phyloP scores from a whole-genome alignment of 495 filamentous ascomycete genomes.

The Polyplosphaeria fusca region DNA sequence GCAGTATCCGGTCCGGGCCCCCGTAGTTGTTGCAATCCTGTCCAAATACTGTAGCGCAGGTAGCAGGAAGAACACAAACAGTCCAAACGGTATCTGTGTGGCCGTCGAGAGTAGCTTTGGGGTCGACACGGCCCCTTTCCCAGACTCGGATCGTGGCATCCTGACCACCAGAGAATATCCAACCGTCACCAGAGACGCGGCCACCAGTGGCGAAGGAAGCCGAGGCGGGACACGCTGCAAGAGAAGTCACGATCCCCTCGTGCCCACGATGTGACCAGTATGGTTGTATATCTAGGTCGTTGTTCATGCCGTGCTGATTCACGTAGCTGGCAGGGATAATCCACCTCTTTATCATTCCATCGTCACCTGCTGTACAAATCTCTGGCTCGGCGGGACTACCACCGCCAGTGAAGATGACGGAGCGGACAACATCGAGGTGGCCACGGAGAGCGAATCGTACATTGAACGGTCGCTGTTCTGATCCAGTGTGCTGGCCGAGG shows the following conservation, averaged over 20 bases:
- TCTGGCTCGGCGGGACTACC: conserved; percentile 93
- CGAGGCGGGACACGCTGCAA: conserved; percentile 80
- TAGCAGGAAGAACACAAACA: conserved; percentile 87
- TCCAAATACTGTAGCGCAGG: conserved; percentile 73
- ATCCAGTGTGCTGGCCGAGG: conserved; percentile 45
- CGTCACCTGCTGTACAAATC: conserved; percentile 93
- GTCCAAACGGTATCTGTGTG: conserved; percentile 96
- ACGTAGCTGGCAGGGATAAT: conserved; percentile 80
- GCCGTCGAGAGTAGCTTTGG: conserved; percentile 89
- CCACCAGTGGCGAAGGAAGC: conserved; percentile 86
- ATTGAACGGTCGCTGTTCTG: conserved; percentile 74
- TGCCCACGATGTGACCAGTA: conserved; percentile 96
- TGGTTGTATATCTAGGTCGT: conserved; percentile 83
- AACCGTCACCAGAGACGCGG: conserved; percentile 80
- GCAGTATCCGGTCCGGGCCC: conserved; percentile 74
- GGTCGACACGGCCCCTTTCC: conserved; percentile 90
- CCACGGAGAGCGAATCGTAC: conserved; percentile 88
- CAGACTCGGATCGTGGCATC: conserved; percentile 91
- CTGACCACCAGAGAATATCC: conserved; percentile 96
- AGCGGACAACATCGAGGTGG: conserved; percentile 88
- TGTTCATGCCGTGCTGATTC: conserved; percentile 47
- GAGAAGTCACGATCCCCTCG: conserved; percentile 77
- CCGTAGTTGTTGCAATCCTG: conserved; percentile 64
- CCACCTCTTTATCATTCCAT: conserved; percentile 94
- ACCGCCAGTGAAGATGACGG: conserved; percentile 92